These are phyloP conservation scores for Zoysia japonica DNA, from an alignment of 176 grass and related monocot species.

Conservation along the genomic window DNA sequence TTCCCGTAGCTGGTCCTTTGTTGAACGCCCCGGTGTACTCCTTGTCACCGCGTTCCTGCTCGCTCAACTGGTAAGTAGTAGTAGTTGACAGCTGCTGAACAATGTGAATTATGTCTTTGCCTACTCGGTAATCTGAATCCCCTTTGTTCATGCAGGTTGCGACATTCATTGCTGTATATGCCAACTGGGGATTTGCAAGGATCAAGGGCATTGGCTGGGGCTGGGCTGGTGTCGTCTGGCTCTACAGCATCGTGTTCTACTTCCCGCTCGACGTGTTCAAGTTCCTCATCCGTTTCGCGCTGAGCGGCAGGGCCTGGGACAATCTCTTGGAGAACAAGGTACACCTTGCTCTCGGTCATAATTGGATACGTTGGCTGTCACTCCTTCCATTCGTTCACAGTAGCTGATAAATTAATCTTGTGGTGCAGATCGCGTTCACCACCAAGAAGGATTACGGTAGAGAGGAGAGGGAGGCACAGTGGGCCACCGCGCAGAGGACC, in stretches of 20 bases:
- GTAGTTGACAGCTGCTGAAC: not conserved
- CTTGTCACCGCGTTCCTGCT: constrained; percentile 75
- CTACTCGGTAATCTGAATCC: not conserved
- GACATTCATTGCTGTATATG: constrained; percentile 80
- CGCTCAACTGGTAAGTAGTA: constrained; percentile 76
- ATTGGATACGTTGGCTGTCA: not conserved
- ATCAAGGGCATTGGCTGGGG: constrained; percentile 95
- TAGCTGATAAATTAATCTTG: not conserved
- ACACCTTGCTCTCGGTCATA: not conserved
- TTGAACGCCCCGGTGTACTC: constrained; percentile 83
- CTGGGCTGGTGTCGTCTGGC: constrained; percentile 97
- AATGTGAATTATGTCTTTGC: not conserved
- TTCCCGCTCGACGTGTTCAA: constrained; percentile 85
- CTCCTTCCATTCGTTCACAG: not conserved
- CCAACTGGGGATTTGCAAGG: constrained; percentile 87
- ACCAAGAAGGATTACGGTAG: constrained; percentile 97
- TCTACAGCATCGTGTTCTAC: constrained; percentile 88
- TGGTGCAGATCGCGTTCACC: constrained; percentile 76
- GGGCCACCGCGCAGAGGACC: constrained; percentile 91
- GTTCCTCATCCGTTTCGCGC: constrained; percentile 87
- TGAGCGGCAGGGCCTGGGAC: constrained; percentile 94
- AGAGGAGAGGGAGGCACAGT: constrained; percentile 90
- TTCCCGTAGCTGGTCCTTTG: constrained; percentile 82
- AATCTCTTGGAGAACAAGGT: constrained; percentile 93
- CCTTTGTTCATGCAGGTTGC: constrained; percentile 61